phyloP scores from a whole-genome alignment of 208 protist species.

The Crithidia fasciculata region DNA sequence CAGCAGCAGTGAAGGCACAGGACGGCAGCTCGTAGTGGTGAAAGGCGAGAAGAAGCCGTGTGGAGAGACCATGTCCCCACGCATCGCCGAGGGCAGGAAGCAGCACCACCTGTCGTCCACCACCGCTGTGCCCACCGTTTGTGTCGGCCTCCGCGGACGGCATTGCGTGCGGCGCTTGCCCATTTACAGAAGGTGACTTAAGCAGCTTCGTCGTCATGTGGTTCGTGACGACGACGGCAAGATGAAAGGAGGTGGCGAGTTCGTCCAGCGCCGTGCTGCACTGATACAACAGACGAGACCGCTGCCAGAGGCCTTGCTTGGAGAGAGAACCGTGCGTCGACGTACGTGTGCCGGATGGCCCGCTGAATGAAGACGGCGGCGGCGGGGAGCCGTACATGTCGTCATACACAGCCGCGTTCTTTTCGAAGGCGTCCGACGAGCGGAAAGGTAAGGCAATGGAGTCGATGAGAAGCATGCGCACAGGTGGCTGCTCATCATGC shows the following conservation, averaged over 20 bases:
- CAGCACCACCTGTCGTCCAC: conserved; percentile 21
- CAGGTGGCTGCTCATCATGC: background rate
- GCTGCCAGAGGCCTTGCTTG: conserved; percentile 38
- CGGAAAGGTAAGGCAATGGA: conserved; percentile 89
- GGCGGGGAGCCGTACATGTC: background rate
- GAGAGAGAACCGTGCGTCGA: background rate
- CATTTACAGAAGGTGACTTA: background rate
- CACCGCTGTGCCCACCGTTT: background rate
- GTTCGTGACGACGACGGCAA: conserved; percentile 87
- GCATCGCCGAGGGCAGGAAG: conserved; percentile 78
- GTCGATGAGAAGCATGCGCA: conserved; percentile 86
- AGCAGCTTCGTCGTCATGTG: conserved; percentile 77
- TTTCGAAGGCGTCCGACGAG: conserved; percentile 20
- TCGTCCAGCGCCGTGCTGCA: conserved; percentile 61
- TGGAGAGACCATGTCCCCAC: conserved; percentile 62
- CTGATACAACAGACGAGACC: conserved; percentile 62
- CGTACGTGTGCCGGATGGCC: background rate
- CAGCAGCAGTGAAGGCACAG: conserved; percentile 1
- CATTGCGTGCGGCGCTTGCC: too few relatives aligned
- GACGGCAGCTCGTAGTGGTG: conserved; percentile 54
- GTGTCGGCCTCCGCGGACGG: background rate
- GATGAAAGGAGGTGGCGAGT: conserved; percentile 38
- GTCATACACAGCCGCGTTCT: background rate
- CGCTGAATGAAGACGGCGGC: too few relatives aligned
- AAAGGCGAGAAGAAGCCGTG: conserved; percentile 67